Conservation (phyloP, 2,329 filamentous ascomycete species). For the Alternaria dauci region DNA sequence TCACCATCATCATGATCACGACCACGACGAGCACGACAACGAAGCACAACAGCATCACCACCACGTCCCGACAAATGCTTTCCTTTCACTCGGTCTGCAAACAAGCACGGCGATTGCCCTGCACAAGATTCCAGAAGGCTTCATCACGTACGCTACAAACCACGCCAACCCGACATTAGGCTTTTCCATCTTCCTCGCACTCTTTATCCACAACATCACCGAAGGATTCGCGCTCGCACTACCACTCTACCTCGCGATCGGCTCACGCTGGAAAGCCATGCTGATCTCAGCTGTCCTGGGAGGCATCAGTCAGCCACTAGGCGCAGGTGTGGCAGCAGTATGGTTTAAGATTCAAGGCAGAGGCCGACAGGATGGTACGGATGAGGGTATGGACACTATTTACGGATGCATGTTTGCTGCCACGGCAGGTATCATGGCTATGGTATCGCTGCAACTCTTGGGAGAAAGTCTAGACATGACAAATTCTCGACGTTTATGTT, state of each 20-base stretch:
- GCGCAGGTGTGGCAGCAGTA: constrained; percentile 81
- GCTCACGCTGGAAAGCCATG: constrained; percentile 82
- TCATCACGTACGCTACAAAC: constrained; percentile 95
- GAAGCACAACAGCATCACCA: constrained; percentile 75
- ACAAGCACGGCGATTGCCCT: constrained; percentile 94
- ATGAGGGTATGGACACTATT: constrained; percentile 65
- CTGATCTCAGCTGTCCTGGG: constrained; percentile 84
- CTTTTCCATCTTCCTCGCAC: constrained; percentile 89
- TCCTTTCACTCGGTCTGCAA: constrained; percentile 93
- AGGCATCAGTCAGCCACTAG: constrained; percentile 85
- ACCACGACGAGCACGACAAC: constrained; percentile 17
- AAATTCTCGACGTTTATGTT: constrained; percentile 79
- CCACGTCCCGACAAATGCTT: constrained; percentile 93
- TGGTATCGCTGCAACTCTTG: constrained; percentile 88
- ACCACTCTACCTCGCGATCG: constrained; percentile 89
- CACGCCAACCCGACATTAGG: constrained; percentile 91
- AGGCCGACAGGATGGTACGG: constrained; percentile 52
- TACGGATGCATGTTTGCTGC: constrained; percentile 87
- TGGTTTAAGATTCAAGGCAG: constrained; percentile 80
- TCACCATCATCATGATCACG: constrained; percentile 5
- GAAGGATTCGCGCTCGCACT: constrained; percentile 95
- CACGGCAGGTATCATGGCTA: constrained; percentile 95
- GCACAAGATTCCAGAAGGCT: constrained; percentile 90
- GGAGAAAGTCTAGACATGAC: constrained; percentile 84
- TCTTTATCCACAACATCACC: constrained; percentile 98